Conservation (phyloP, 768 basidiomycete genomes). For the Daedaleopsis sinensis region DNA sequence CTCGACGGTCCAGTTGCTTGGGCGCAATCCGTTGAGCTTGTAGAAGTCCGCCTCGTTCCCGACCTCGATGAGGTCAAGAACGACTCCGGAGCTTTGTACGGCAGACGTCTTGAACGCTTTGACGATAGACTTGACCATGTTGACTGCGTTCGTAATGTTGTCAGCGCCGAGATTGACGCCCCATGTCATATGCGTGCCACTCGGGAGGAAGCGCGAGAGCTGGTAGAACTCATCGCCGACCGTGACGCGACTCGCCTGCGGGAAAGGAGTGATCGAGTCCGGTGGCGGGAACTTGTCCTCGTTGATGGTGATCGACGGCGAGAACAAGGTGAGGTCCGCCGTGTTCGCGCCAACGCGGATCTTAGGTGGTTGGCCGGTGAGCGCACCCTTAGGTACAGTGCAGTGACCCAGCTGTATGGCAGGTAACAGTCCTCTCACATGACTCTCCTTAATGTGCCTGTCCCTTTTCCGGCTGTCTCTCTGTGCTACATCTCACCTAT, state of each 20-base stretch:
- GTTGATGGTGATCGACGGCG: conserved; percentile 44
- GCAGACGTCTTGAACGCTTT: conserved; percentile 31
- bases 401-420: too few species aligned
- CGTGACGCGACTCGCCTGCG: conserved; percentile 62
- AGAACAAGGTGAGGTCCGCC: conserved; percentile 61
- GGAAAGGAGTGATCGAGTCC: conserved; percentile 59
- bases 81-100: conserved; percentile 29
- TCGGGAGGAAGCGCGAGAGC: conserved; percentile 54
- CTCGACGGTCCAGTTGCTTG: conserved; percentile 30
- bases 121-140: conserved; percentile 34
- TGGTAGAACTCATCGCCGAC: conserved; percentile 62
- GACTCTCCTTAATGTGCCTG: too few species aligned
- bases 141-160: conserved; percentile 34
- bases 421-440: too few species aligned
- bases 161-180: conserved; percentile 60
- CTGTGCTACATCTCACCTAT: too few species aligned
- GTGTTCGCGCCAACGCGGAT: conserved; percentile 61
- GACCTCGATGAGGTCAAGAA: conserved; percentile 35
- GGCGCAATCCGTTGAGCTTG: conserved; percentile 32
- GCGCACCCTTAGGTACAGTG: too few species aligned
- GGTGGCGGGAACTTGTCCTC: conserved; percentile 53
- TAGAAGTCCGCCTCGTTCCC: conserved; percentile 41
- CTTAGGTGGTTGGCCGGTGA: conserved; percentile 55
- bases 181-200: conserved; percentile 63
- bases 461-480: too few species aligned